Evolutionary conservation across 1,139 yeast species (phyloP).

Genomic region (Scheffersomyces quercinus): DNA sequence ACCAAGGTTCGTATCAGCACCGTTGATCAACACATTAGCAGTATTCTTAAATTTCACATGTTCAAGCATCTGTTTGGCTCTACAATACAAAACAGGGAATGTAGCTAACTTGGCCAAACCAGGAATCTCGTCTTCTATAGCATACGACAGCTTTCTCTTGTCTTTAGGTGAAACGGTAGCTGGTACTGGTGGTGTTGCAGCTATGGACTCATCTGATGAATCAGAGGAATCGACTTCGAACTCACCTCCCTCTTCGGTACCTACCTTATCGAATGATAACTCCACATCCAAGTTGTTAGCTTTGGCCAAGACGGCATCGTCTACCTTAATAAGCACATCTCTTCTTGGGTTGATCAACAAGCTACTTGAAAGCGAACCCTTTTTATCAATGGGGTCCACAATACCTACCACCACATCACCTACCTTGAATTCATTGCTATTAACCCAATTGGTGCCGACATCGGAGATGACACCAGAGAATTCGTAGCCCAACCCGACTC

Average conservation of each 20-base stretch:
- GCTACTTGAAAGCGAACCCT: conserved; percentile 41
- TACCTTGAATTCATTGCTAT: conserved; percentile 20
- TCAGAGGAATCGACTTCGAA: conserved; percentile 5
- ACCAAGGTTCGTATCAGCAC: conserved; percentile 46
- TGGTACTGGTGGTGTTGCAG: neutral
- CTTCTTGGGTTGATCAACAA: conserved; percentile 33
- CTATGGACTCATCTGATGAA: neutral
- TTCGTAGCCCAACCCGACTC: conserved; percentile 46
- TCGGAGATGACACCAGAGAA: conserved; percentile 37
- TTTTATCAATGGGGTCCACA: conserved; percentile 32
- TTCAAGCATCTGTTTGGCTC: conserved; percentile 40
- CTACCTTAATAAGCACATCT: conserved; percentile 33
- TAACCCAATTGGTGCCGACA: conserved; percentile 29
- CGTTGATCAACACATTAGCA: conserved; percentile 41
- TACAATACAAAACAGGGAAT: conserved; percentile 40
- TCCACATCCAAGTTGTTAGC: conserved; percentile 16
- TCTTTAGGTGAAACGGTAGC: neutral
- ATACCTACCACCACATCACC: conserved; percentile 43
- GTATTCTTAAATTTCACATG: conserved; percentile 21
- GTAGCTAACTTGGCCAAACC: conserved; percentile 36
- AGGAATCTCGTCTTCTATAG: conserved; percentile 3
- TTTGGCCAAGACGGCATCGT: conserved; percentile 22
- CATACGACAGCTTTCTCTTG: neutral
- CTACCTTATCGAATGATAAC: conserved; percentile 5
- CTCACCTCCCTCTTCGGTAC: neutral